Evolutionary conservation across 331 rosid genomes (phyloP).

Genomic region (Telfairia occidentalis): DNA sequence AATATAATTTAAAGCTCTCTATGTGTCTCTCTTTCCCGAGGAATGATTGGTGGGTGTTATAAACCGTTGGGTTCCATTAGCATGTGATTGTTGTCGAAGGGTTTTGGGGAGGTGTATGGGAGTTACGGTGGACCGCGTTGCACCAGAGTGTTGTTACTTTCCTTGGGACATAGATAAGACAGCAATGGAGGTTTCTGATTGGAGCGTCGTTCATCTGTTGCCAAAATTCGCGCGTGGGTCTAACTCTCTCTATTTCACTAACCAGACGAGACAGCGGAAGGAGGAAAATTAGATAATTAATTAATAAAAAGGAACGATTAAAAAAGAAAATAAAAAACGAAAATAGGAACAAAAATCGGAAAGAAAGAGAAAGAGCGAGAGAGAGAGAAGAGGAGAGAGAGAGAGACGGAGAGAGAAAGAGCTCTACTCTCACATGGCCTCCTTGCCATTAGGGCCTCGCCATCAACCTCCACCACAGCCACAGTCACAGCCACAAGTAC

Average conservation of each 20-base stretch:
- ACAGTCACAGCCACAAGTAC: conserved; percentile 15
- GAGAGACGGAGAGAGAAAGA: conserved; percentile 1
- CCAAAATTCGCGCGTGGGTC: conserved; percentile 12
- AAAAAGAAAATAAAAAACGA: neutral
- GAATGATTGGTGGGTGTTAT: conserved; percentile 6
- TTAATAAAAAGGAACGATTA: neutral
- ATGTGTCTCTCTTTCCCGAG: neutral
- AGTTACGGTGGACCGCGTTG: neutral
- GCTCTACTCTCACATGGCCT: conserved; percentile 20
- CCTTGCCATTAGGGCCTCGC: conserved; percentile 22
- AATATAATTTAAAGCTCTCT: neutral
- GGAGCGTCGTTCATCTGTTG: neutral
- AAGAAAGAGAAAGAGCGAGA: neutral
- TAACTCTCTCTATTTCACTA: neutral
- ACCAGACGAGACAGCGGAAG: neutral
- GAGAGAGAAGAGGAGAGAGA: neutral
- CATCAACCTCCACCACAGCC: conserved; percentile 21
- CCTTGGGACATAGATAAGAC: conserved; percentile 1
- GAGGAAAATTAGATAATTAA: conserved; percentile 2
- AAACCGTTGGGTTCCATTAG: conserved; percentile 6
- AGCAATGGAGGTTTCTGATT: neutral
- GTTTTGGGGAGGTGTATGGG: neutral
- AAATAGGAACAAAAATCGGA: neutral
- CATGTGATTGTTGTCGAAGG: conserved; percentile 13
- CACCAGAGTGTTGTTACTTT: neutral